Percentiles rank a stretch among this genome's conserved stretches.
phyloP scores from a whole-genome alignment of 75 land plant species.

The Cupressus sempervirens region DNA sequence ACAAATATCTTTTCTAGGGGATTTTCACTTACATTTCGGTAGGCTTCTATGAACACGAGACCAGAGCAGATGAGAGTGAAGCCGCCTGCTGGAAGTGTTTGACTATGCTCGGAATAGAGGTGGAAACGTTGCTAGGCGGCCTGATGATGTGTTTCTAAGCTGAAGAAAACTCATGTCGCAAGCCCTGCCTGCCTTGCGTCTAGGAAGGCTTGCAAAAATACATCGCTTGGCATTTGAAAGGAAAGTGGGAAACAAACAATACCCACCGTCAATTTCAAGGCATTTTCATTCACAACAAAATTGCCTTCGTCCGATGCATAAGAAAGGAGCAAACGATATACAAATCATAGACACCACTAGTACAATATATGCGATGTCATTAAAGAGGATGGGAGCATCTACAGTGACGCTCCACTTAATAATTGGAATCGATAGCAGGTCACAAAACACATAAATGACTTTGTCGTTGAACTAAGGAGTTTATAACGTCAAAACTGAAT shows the following conservation, averaged over 20 bases:
- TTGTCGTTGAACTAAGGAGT: no score
- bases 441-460: no score
- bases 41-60: constrained; percentile 53
- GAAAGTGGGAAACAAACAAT: not conserved
- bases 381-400: not conserved
- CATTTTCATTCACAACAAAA: constrained; percentile 13
- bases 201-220: constrained; percentile 12
- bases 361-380: constrained; percentile 5
- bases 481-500: no score
- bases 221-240: not conserved
- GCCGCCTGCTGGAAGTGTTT: constrained; percentile 48
- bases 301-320: not conserved
- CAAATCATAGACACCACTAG: no score
- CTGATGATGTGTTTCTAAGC: constrained; percentile 44
- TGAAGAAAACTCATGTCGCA: constrained; percentile 25
- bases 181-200: not conserved
- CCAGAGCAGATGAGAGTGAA: constrained; percentile 47
- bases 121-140: constrained; percentile 50
- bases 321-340: not conserved
- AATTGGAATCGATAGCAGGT: constrained; percentile 43
- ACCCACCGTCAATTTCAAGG: constrained; percentile 14
- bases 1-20: constrained; percentile 60
- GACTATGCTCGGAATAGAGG: constrained; percentile 90
- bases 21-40: constrained; percentile 57
- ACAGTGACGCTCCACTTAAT: not conserved